Evolutionary conservation across 2,329 filamentous ascomycete genomes (phyloP), one percentile per base, ranked within the genome.

Genomic region (Cladosporium sp.): DNA sequence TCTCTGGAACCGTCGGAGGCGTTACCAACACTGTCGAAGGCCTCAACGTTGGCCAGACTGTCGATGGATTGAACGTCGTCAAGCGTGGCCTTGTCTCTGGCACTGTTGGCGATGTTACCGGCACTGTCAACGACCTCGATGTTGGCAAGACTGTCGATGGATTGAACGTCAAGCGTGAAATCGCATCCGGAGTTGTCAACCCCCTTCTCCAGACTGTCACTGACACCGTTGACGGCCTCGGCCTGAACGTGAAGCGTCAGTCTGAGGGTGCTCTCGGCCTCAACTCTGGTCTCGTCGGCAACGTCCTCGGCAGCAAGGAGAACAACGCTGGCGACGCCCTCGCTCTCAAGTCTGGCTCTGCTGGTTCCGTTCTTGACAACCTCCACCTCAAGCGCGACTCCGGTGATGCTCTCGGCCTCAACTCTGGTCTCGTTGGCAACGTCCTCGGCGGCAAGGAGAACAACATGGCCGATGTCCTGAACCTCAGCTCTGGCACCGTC

Each of bases 121-220:
- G 40, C 46, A 50, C 46, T 28, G 46, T 62, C n/a, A 33, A 33
- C 12, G 37, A 4, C 58, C 40, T 37, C 2, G 16, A 49, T 14
- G 59, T 35, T 5, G 29, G n/a, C 31, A 21, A 23, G n/a, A 40
- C 49, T 40, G 49, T 62, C n/a, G 40, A n/a, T 50, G 59, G 59
- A 26, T 29, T 62, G 33, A 52, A 62, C 59, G 52, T 40, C 35
- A 61, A 52, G 58, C 58, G 58, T n/a, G 11, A 33, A 5, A 12
- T 57, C 14, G 55, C 26, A 33, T 23, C n/a, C 4, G 31, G 31
- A 21, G 31, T 40, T 12, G 55, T 23, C n/a, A 57, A 57, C 53
- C 29, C 29, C 29, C 16, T 57, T 35, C 28, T 35, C 21, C 31
- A 21, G 11, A 57, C 53, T 26, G 53, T 57, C 53, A 57, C 29